Evolutionary conservation across 768 basidiomycete genomes (phyloP), one percentile per base, ranked within the genome.

Genomic region (Cantharellus anzutake): DNA sequence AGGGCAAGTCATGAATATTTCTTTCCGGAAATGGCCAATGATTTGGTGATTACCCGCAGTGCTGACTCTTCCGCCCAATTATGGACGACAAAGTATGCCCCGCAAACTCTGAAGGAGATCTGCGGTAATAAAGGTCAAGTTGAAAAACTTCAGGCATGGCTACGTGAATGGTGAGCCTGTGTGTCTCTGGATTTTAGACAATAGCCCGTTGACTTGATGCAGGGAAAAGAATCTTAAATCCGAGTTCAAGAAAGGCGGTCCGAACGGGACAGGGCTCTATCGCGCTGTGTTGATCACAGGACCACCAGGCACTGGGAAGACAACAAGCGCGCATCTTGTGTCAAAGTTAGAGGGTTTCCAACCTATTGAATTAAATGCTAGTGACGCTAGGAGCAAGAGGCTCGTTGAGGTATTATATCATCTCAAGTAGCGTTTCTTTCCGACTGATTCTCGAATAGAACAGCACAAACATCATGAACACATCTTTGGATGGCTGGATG

Each of bases 81-180:
- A 0, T 98, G 96, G 96, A 97, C 96, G 42, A 84, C 83, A 40
- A 82, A 91, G 5, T 99, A 99, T 68, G 94, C 96, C 0, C 96
- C 96, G 1, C 80, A 83, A 63, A 77, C 76, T 2, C 64, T 92
- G 60, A 92, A 87, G 65, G 91, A 99, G 60, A 79, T 99, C 16
- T 97, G 93, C 62, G 96, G 96, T 4, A 99, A 98, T 73, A 98
- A 98, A 71, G 77, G 80, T 0, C 78, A 82, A 59, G 84, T 98
- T 1, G 93, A 98, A 71, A 91, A 90, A 66, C 72, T 99, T 2
- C 81, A 82, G 59, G 74, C 73, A 41, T 99, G 96, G 96, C 71
- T 99, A 29, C 75, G 80, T 41, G 82, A 86, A 58, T 99, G 96
- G 94, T 91, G 39, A 37, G 41, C 20, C n/a, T 7, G 7, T 5